Conservation (phyloP, 202 grass and related monocot genomes). For the Thinopyrum obtusiflorum region DNA sequence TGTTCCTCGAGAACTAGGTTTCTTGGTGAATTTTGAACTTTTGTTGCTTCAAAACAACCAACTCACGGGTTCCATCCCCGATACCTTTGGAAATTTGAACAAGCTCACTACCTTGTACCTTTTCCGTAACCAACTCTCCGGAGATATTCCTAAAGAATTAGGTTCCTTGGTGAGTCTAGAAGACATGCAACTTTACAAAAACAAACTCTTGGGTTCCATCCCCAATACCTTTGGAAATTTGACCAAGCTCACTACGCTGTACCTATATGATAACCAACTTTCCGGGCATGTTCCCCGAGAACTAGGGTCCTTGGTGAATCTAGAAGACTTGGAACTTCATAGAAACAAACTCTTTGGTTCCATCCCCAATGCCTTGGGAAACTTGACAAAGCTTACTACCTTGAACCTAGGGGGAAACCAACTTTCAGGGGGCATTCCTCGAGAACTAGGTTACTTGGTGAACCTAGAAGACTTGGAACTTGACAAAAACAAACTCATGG, state of each 20-base stretch:
- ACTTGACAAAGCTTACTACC: background rate
- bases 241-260: background rate
- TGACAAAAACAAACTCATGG: background rate
- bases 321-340: background rate
- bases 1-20: background rate
- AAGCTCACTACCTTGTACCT: background rate
- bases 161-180: background rate
- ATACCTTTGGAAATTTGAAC: background rate
- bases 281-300: background rate
- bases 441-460: background rate
- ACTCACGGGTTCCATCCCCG: background rate
- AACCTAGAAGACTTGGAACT: background rate
- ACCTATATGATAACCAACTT: background rate
- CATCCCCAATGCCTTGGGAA: background rate
- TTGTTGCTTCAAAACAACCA: background rate
- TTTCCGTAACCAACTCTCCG: background rate
- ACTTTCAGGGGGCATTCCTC: background rate
- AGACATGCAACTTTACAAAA: background rate
- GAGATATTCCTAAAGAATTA: background rate
- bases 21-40: background rate
- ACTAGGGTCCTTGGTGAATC: background rate
- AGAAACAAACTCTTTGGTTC: background rate
- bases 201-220: background rate
- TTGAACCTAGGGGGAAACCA: background rate
- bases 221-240: background rate